Base-by-base conservation (phyloP, 768 basidiomycete genomes). In the Calvatia gigantea region DNA sequence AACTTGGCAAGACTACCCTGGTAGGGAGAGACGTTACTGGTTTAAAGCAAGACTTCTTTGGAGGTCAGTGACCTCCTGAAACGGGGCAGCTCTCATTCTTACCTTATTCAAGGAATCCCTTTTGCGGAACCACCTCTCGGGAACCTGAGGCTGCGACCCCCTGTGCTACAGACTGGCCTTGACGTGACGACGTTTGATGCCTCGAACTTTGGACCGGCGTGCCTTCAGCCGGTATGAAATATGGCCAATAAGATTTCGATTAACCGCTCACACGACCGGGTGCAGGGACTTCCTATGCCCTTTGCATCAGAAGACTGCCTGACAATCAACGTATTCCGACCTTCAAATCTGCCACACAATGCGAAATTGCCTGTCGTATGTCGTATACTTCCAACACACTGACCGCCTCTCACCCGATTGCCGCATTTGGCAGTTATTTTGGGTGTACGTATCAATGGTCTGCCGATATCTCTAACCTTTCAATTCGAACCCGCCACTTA, bases 281-380 rank as follows among this genome's bases (percentile, higher is more conserved):
- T 32, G n/a, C 39, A 59, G 76, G 70, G 51, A 62, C 69, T 61
- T 41, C 64, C 54, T 67, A 67, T 51, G 65, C 73, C 56, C 59
- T 67, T 28, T 61, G 73, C 66, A 37, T 80, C 81, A 19, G 83
- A 86, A 63, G 83, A 85, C 57, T 85, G 82, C 62, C 67, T 86
- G 46, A 82, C 80, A 19, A 69, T 85, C 48, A 84, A 85, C 60
- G 68, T 86, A 4, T 81, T 79, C 53, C 70, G 81, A 19, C 83
- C 84, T 0, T 69, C 75, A 0, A 73, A 73, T 9, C 49, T 68
- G 9, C 39, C 39, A 3, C 4, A 61, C 1, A 61, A 62, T 47
- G 66, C 69, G 2, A 66, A 65, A 35, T 62, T 79, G 5, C 76
- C 77, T 11, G 70, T 79, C 42, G 75, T 76, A 54, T 60, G 71